A percentile compares a stretch with the other conserved stretches of the same genome.
These are phyloP conservation scores for Kodamaea fungicola DNA, from an alignment of 1,139 yeast species.

Conservation along the genomic window DNA sequence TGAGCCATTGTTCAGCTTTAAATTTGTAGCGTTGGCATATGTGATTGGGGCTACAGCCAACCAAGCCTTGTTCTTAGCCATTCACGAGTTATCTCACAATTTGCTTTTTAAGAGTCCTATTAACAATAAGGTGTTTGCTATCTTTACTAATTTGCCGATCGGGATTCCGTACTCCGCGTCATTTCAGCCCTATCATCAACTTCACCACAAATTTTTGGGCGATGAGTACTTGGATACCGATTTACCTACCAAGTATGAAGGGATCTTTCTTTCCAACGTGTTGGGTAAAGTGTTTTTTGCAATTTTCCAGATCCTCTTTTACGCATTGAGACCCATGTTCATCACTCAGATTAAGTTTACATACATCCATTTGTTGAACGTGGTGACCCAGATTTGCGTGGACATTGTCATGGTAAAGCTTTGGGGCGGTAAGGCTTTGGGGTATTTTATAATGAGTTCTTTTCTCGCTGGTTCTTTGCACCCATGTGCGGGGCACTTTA, in stretches of 20 bases:
- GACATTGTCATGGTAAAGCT: constrained; percentile 53
- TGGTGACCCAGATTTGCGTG: constrained; percentile 54
- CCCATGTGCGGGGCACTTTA: constrained; percentile 93
- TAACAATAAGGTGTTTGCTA: constrained; percentile 73
- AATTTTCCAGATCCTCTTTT: constrained; percentile 82
- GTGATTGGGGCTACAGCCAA: constrained; percentile 81
- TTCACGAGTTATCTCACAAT: constrained; percentile 85
- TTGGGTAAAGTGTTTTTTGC: constrained; percentile 91
- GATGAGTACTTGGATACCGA: constrained; percentile 84
- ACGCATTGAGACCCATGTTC: constrained; percentile 88
- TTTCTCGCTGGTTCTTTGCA: constrained; percentile 90
- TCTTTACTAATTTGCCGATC: constrained; percentile 77
- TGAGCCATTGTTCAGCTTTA: constrained; percentile 50
- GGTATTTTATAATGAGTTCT: constrained; percentile 70
- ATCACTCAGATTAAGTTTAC: constrained; percentile 74
- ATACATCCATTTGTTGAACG: constrained; percentile 66
- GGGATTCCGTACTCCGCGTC: constrained; percentile 91
- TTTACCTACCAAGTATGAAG: constrained; percentile 78
- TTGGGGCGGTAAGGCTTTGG: constrained; percentile 65
- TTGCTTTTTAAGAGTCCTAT: constrained; percentile 78
- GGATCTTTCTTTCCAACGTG: constrained; percentile 65
- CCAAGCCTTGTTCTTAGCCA: constrained; percentile 81
- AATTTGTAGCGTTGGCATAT: constrained; percentile 64
- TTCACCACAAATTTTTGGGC: constrained; percentile 91
- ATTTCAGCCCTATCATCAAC: constrained; percentile 86